These are phyloP conservation scores for Neofusicoccum cordaticola DNA, from an alignment of 2,329 filamentous ascomycete species.

Conservation along the genomic window DNA sequence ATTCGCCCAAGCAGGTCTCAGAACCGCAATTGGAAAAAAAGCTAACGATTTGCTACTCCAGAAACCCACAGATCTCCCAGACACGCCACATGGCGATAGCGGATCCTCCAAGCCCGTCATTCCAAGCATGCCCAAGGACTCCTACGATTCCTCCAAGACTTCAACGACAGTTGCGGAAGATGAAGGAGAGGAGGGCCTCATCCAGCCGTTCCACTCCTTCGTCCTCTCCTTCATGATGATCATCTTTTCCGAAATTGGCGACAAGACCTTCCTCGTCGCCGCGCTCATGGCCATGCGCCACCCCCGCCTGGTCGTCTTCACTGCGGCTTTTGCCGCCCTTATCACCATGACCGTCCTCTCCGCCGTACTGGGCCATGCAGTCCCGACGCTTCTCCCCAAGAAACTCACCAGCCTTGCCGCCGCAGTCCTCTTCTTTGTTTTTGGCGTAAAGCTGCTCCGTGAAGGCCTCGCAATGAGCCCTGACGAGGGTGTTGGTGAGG, in stretches of 20 bases:
- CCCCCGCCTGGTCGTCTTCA: conserved; percentile 87
- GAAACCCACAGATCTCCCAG: conserved; percentile 80
- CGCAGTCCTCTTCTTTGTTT: conserved; percentile 80
- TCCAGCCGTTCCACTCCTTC: conserved; percentile 83
- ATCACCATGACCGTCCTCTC: conserved; percentile 94
- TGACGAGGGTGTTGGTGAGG: conserved; percentile 87
- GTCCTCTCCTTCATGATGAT: conserved; percentile 96
- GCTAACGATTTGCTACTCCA: conserved; percentile 33
- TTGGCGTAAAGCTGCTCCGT: conserved; percentile 77
- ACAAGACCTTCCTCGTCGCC: conserved; percentile 97
- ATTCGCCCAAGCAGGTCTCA: background rate
- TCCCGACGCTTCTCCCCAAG: conserved; percentile 86
- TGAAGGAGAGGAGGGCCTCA: conserved; percentile 55
- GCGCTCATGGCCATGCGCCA: conserved; percentile 99
- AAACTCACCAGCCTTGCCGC: conserved; percentile 87
- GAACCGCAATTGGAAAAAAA: background rate
- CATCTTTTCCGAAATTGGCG: conserved; percentile 90
- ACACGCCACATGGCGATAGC: conserved; percentile 64
- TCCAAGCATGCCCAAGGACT: conserved; percentile 59
- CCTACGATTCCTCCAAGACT: conserved; percentile 1
- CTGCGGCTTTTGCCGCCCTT: conserved; percentile 86
- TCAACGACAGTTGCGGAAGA: conserved; percentile 22
- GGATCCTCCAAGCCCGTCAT: conserved; percentile 65
- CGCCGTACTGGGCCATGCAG: conserved; percentile 85
- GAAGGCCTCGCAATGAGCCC: conserved; percentile 88